Percentiles rank a stretch among this genome's conserved stretches.
These are phyloP conservation scores for Poa annua DNA, from an alignment of 176 grass and related monocot genomes.

Conservation along the genomic window DNA sequence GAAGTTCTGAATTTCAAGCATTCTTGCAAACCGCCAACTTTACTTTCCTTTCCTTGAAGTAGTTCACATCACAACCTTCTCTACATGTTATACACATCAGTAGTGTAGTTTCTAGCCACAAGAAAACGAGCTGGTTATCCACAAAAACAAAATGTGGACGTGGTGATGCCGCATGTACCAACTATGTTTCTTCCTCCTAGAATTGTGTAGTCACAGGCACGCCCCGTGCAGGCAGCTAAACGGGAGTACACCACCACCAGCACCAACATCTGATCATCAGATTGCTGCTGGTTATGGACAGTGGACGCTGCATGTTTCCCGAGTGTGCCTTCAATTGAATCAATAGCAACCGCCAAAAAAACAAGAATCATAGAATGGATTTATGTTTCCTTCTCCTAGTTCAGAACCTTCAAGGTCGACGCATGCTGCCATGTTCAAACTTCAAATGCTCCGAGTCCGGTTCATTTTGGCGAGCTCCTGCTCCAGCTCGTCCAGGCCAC, in stretches of 20 bases:
- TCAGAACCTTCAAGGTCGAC: neutral
- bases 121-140: neutral
- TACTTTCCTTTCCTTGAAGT: conserved; percentile 13
- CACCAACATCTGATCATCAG: neutral
- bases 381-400: neutral
- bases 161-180: neutral
- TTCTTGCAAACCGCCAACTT: conserved; percentile 10
- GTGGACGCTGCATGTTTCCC: neutral
- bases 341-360: neutral
- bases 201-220: neutral
- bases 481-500: conserved; percentile 75
- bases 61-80: neutral
- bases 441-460: conserved; percentile 19
- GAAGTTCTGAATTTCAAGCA: neutral
- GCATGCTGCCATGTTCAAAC: neutral
- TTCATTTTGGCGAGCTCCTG: conserved; percentile 70
- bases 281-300: neutral
- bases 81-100: conserved; percentile 47
- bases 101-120: conserved; percentile 22
- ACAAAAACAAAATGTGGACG: conserved; percentile 2
- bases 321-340: conserved; percentile 9
- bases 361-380: neutral
- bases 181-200: neutral
- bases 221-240: neutral
- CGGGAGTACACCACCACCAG: neutral